A percentile compares a stretch with the other conserved stretches of the same genome.
phyloP scores from a whole-genome alignment of 2,329 filamentous ascomycete species.

The Cercospora sesami region DNA sequence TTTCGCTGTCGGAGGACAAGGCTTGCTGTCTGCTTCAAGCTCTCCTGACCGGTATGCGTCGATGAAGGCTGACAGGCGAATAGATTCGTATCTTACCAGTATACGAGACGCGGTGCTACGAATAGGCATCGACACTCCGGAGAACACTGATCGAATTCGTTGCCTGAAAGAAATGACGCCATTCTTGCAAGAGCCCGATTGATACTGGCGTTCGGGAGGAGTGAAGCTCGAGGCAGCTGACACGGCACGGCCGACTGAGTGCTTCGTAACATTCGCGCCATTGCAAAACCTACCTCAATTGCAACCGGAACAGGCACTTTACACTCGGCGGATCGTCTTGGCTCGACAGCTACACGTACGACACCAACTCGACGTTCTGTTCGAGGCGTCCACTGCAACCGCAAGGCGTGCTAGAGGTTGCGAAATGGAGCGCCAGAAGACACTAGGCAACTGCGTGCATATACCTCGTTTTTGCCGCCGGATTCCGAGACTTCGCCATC shows the following conservation, averaged over 20 bases:
- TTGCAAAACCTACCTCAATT: neutral
- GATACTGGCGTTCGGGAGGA: neutral
- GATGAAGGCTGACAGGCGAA: neutral
- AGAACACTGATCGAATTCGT: neutral
- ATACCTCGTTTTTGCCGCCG: neutral
- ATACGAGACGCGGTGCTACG: neutral
- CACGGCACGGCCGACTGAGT: neutral
- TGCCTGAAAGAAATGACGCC: neutral
- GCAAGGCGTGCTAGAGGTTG: neutral
- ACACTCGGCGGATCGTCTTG: neutral
- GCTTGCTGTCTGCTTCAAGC: neutral
- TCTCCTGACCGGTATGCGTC: neutral
- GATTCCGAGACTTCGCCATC: neutral
- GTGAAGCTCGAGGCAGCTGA: neutral
- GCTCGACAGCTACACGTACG: neutral
- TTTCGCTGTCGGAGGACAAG: neutral
- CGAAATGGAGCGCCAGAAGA: neutral
- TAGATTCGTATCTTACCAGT: neutral
- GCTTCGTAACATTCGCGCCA: constrained; percentile 2
- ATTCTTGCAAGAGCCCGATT: neutral
- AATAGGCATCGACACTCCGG: neutral
- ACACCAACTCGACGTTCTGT: neutral
- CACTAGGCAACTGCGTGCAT: neutral
- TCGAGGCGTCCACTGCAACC: neutral
- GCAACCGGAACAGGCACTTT: neutral